phyloP scores from a whole-genome alignment of 2,329 filamentous ascomycete species.

The Magnaporthiopsis incrustans region DNA sequence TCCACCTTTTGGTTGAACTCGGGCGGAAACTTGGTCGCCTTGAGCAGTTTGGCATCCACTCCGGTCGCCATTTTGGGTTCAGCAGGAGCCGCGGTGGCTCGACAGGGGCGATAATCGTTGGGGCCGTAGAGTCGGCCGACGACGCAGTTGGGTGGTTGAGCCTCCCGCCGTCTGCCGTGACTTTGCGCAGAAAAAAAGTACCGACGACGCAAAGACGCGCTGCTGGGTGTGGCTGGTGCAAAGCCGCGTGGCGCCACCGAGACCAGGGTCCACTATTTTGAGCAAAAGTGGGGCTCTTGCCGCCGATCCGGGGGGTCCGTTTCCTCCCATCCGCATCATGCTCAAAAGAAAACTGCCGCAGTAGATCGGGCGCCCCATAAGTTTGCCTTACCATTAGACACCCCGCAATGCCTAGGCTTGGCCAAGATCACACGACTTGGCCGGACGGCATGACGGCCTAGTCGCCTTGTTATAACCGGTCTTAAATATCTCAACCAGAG shows the following conservation, averaged over 20 bases:
- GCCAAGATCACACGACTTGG: not conserved
- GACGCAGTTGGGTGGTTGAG: not conserved
- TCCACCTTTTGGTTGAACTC: conserved; percentile 96
- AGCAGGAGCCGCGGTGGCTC: conserved; percentile 1
- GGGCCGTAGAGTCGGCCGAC: not conserved
- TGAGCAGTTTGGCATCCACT: conserved; percentile 82
- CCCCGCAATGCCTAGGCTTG: not conserved
- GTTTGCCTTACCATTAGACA: not conserved
- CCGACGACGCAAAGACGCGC: not conserved
- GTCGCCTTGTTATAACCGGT: not conserved
- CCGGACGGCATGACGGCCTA: not conserved
- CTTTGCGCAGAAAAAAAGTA: not conserved
- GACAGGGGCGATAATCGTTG: not conserved
- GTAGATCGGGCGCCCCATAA: too few species aligned
- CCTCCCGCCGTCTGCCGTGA: not conserved
- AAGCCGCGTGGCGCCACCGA: not conserved
- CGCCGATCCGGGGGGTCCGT: not conserved
- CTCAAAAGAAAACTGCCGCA: too few species aligned
- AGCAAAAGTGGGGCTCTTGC: not conserved
- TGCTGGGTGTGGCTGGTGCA: not conserved
- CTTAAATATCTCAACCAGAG: not conserved
- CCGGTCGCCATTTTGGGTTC: conserved; percentile 60
- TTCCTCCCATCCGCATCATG: too few species aligned
- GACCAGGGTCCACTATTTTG: not conserved
- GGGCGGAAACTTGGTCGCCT: conserved; percentile 84